A percentile compares a stretch with the other conserved stretches of the same genome.
Evolutionary conservation across 768 basidiomycete species (phyloP).

Genomic region (Neoboletus brunneissimus): DNA sequence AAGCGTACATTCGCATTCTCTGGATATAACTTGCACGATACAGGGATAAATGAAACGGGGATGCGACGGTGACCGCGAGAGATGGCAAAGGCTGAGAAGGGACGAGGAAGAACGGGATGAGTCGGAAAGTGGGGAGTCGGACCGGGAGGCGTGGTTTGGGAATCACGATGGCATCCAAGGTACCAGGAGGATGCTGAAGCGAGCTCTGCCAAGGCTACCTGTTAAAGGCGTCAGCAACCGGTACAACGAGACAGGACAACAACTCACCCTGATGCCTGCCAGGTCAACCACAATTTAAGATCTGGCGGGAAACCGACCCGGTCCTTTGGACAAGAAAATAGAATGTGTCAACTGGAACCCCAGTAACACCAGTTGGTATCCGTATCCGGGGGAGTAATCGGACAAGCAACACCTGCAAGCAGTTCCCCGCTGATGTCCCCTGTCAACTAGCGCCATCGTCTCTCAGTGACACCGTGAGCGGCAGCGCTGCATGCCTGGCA

Average conservation of each 20-base stretch:
- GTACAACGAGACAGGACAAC: not conserved
- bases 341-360: not conserved
- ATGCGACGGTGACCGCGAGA: not conserved
- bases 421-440: not conserved
- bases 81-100: not conserved
- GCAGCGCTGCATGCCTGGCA: conserved; percentile 36
- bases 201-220: not conserved
- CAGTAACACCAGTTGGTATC: not conserved
- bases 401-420: conserved; percentile 5
- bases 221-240: not conserved
- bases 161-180: not conserved
- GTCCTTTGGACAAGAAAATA: conserved; percentile 2
- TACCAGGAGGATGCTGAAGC: not conserved
- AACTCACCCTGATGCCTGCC: conserved; percentile 8
- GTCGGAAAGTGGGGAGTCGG: not conserved
- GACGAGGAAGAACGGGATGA: not conserved
- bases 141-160: not conserved
- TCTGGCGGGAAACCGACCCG: not conserved
- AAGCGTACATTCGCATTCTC: conserved; percentile 17
- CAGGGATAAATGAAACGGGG: conserved; percentile 1
- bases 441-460: conserved; percentile 24
- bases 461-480: conserved; percentile 23
- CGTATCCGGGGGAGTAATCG: not conserved
- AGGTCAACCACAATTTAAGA: not conserved
- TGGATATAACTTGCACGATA: conserved; percentile 12